Evolutionary conservation across 2,329 filamentous ascomycete genomes (phyloP), one percentile per base, ranked within the genome.

Genomic region (Lojkania enalia): DNA sequence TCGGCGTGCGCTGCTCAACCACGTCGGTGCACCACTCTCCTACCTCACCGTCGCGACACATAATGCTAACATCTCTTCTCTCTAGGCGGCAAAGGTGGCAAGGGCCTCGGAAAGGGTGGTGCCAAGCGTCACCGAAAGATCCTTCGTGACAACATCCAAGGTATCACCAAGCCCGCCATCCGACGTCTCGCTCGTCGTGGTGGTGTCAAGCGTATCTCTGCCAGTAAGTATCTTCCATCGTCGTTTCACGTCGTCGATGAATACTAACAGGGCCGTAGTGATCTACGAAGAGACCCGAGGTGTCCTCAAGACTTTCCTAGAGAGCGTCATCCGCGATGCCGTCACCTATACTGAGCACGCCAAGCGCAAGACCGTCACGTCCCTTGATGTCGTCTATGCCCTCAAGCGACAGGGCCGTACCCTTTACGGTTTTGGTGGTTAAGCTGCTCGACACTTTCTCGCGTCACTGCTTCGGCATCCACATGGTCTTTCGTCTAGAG

Each of bases 401-500:
- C 73, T 82, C 55, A 82, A 85, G 78, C 75, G 82, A 67, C 82
- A 85, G 73, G 82, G 82, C 67, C 79, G 86, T 54, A 74, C 87
- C 70, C 86, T 91, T 58, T 92, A 91, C 81, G 87, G 88, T 79
- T 91, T 91, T 82, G 88, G 88, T 81, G 88, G 87, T 82, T 92
- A 88, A 84, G 66, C 66, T 41, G 46, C 45, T 54, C 39, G 35
- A 15, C 31, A 44, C 48, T 35, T 48, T 39, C 46, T 39, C 18
- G 50, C 55, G 44, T 51, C 49, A 46, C 9, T 33, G 16, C 14
- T 16, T 9, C 30, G 42, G 46, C 41, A 27, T 20, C 47, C 33
- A 23, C 38, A 37, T 27, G 42, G 36, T 42, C 44, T 33, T 54
- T 49, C 44, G 52, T 53, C 35, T 42, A 12, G 33, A 46, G 43